These are phyloP conservation scores for Trichoderma atroviride DNA, from an alignment of 2,329 filamentous ascomycete species.

Conservation along the genomic window DNA sequence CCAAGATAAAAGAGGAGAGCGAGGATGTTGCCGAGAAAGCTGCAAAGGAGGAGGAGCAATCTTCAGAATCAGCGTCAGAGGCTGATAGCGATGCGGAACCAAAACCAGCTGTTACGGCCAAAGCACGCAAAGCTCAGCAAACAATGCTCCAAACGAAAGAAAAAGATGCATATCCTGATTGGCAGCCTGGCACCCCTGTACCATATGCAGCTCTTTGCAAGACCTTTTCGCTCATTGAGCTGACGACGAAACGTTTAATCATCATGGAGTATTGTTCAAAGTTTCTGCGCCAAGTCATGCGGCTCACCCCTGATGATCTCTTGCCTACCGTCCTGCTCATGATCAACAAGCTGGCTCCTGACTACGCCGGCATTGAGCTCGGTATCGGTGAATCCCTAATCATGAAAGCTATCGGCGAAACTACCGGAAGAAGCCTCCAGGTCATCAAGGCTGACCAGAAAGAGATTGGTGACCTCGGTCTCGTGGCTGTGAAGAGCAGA, in stretches of 20 bases:
- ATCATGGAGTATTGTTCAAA: slow-evolving; percentile 88
- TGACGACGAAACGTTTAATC: slow-evolving; percentile 87
- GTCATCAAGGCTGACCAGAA: slow-evolving; percentile 96
- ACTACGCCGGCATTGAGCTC: slow-evolving; percentile 94
- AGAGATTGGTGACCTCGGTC: slow-evolving; percentile 90
- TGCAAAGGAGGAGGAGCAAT: slow-evolving; percentile 32
- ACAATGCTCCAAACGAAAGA: slow-evolving; percentile 67
- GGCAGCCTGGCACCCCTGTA: slow-evolving; percentile 84
- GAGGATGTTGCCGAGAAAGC: slow-evolving; percentile 28
- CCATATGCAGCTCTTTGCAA: slow-evolving; percentile 93
- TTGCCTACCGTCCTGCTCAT: slow-evolving; percentile 89
- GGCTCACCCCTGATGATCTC: slow-evolving; percentile 84
- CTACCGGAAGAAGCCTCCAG: slow-evolving; percentile 81
- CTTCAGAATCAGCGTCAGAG: slow-evolving; percentile 42
- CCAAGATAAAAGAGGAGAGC: slow-evolving; percentile 34
- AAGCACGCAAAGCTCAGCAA: slow-evolving; percentile 80
- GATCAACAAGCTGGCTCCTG: slow-evolving; percentile 96
- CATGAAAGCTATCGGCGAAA: slow-evolving; percentile 97
- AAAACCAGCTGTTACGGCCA: slow-evolving; percentile 71
- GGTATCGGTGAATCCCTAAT: slow-evolving; percentile 98
- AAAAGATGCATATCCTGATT: slow-evolving; percentile 91
- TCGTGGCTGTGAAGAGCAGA: slow-evolving; percentile 94
- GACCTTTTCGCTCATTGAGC: slow-evolving; percentile 91
- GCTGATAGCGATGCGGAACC: slow-evolving; percentile 56
- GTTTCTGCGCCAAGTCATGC: slow-evolving; percentile 91